Conservation (phyloP, 1,284 basidiomycete species). For the Bjerkandera adusta region DNA sequence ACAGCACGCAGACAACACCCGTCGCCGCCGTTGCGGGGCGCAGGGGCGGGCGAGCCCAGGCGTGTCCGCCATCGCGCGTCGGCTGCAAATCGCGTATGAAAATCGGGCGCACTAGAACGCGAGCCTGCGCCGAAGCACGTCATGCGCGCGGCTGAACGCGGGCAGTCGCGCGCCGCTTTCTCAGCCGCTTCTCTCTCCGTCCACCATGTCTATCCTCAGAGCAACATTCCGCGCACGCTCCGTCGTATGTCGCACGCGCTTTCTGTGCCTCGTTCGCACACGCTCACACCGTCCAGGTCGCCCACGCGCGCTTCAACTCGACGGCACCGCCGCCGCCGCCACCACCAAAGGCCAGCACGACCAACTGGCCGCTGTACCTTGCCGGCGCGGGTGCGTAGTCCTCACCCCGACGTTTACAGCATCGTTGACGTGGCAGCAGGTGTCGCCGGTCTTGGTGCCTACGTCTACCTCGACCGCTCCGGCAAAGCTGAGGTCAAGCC, state of each 20-base stretch:
- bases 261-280: background rate
- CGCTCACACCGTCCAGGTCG: conserved; percentile 15
- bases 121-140: conserved; percentile 8
- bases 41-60: no score
- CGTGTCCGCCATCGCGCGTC: no score
- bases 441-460: conserved; percentile 47
- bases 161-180: conserved; percentile 1
- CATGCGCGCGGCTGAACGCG: conserved; percentile 2
- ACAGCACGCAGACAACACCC: no score
- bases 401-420: background rate
- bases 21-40: no score
- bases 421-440: conserved; percentile 27
- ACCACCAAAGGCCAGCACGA: conserved; percentile 41
- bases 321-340: conserved; percentile 42
- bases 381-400: conserved; percentile 35
- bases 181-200: background rate
- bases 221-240: conserved; percentile 24
- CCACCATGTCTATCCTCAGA: conserved; percentile 30
- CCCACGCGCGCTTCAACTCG: conserved; percentile 38
- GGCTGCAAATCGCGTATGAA: no score
- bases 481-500: conserved; percentile 18
- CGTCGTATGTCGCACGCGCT: conserved; percentile 19
- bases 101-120: no score
- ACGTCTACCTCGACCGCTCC: conserved; percentile 42
- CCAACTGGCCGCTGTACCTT: conserved; percentile 49